Evolutionary conservation across 192 early-diverging fungal genomes (phyloP), one percentile per base, ranked within the genome.

Genomic region (Funneliformis geosporum): DNA sequence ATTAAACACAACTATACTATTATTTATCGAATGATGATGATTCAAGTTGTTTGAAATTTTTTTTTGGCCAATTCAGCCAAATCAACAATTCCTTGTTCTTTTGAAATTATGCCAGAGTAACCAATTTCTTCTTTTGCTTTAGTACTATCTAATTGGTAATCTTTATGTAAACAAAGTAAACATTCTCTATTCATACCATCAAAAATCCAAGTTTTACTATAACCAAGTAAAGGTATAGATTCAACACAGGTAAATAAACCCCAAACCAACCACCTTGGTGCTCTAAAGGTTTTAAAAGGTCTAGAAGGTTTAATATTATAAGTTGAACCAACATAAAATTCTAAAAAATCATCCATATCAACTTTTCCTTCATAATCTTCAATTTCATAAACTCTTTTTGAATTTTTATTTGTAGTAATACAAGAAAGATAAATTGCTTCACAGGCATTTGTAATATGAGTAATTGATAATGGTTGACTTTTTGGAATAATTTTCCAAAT

Each of bases 111-210:
- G 16, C 60, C 40, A 61, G 12, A 27, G 65, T 76, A 76, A 12
- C 59, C 59, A 61, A 76, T 4, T 21, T 76, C 75, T 76, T 64
- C 42, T 65, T 28, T 76, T 14, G 75, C 75, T 25, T 76, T 76
- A 55, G 23, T 39, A 76, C 16, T 33, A 40, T 76, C 16, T 38
- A 76, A 76, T 65, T 60, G 28, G 14, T 21, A 64, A 76, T 76
- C 59, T 27, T 43, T 16, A 44, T 43, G 27, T 12, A 76, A 39
- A 23, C 28, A 42, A 25, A 64, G 5, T 7, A 65, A 76, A 76
- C 60, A 50, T 44, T 76, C 75, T 42, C 75, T 76, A 39, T 38
- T 76, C 14, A 64, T 40, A 16, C 75, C 75, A 27, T 76, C 75
- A 23, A 76, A 23, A 8, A 62, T 50, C 75, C 75, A 76, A 11